Conservation (phyloP, 441 rosid species). For the Bruguiera hainesii region DNA sequence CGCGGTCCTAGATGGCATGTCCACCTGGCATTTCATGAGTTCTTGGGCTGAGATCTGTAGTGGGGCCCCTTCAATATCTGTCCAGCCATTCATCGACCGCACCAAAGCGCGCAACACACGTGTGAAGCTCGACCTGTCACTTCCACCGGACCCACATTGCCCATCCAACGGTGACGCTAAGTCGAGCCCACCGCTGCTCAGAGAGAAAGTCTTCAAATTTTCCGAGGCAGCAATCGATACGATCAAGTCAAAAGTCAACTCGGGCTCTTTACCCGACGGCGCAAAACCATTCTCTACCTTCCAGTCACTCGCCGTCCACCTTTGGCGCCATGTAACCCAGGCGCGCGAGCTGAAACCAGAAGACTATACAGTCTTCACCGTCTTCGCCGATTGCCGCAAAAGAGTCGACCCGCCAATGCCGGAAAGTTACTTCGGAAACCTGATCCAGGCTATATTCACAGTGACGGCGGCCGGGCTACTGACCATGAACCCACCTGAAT, state of each 20-base stretch:
- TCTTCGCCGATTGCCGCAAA: conserved; percentile 85
- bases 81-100: conserved; percentile 46
- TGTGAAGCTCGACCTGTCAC: conserved; percentile 61
- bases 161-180: conserved; percentile 30
- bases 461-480: conserved; percentile 68
- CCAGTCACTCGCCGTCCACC: conserved; percentile 68
- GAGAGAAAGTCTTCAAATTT: conserved; percentile 67
- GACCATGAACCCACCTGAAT: conserved; percentile 50
- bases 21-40: conserved; percentile 97
- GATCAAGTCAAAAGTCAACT: conserved; percentile 65
- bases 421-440: conserved; percentile 74
- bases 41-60: conserved; percentile 75
- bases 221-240: conserved; percentile 55
- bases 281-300: conserved; percentile 80
- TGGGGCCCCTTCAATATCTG: conserved; percentile 40
- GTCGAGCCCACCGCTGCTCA: conserved; percentile 27
- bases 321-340: conserved; percentile 87
- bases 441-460: conserved; percentile 87
- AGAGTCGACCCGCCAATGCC: conserved; percentile 84
- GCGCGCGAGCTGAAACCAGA: conserved; percentile 79
- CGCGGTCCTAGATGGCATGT: conserved; percentile 75
- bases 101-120: conserved; percentile 72
- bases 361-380: conserved; percentile 72
- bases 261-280: conserved; percentile 40
- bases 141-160: conserved; percentile 36